Base-by-base conservation (phyloP, 2,329 filamentous ascomycete species). In the Colletotrichum godetiae region DNA sequence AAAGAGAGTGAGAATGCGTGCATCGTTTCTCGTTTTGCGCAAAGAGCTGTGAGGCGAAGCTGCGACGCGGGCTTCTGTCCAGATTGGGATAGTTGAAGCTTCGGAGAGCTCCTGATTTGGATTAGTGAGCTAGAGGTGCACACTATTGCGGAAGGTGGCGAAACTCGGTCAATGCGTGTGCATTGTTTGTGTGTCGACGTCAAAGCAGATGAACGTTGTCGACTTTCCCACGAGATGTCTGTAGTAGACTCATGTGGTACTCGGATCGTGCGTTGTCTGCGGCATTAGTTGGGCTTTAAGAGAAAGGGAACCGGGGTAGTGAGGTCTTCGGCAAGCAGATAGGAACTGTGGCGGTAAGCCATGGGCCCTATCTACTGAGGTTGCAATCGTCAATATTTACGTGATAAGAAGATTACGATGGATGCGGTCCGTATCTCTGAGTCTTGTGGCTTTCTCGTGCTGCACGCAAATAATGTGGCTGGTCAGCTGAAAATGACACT, bases 21-120 rank as follows among this genome's bases (percentile, higher is more conserved):
- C 70, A 73, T 73, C 37, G 59, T 66, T 70, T 73, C 29, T 73
- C 37, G 59, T 66, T 70, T 73, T 22, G 57, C 60, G 60, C 52
- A n/a, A 55, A 29, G 4, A 19, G 31, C 52, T 19, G 42, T 27
- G 65, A 64, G 15, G 52, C 42, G 53, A 46, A 63, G 68, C 12
- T 71, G 62, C 29, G 57, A 37, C 35, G n/a, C 27, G 64, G 37
- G 46, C n/a, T n/a, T 27, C 35, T 53, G 5, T 42, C 57, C 27
- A n/a, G 42, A 31, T 52, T 37, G n/a, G 33, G 5, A 60, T 67
- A 46, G 15, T 37, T 37, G n/a, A 49, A 19, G 55, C 60, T 27
- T 70, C 60, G 70, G 67, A 70, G 46, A 53, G 24, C 60, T 24
- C 66, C 46, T 27, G 22, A 49, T 61, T 60, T 15, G 66, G 60